Percentiles rank a stretch among this genome's conserved stretches.
These are phyloP conservation scores for Sechiopsis laciniata DNA, from an alignment of 306 rosid genomes.

Conservation along the genomic window DNA sequence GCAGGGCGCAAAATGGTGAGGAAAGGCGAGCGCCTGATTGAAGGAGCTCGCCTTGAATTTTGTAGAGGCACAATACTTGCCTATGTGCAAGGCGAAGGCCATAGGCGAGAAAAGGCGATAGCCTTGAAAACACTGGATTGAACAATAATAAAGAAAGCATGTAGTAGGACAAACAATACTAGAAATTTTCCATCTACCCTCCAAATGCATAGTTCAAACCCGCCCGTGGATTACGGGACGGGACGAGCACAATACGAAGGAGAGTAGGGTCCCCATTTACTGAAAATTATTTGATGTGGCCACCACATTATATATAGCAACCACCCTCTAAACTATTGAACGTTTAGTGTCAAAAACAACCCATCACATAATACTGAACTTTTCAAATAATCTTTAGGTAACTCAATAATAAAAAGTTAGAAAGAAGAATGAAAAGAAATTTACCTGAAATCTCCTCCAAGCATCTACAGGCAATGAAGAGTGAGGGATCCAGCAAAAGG, in stretches of 20 bases:
- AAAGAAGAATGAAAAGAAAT: background rate
- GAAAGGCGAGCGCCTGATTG: too few species aligned
- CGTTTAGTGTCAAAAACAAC: background rate
- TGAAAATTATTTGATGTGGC: background rate
- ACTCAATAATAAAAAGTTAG: background rate
- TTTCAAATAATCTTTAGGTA: too few species aligned
- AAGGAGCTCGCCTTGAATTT: too few species aligned
- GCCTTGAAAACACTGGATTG: too few species aligned
- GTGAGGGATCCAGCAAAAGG: background rate
- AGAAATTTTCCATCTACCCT: background rate
- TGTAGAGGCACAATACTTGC: too few species aligned
- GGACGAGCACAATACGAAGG: background rate
- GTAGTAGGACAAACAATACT: background rate
- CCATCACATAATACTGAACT: too few species aligned
- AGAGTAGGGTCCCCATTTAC: background rate
- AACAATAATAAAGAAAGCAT: background rate
- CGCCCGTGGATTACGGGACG: background rate
- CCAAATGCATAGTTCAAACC: conserved; percentile 21
- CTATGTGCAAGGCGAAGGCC: too few species aligned
- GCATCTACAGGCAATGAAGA: conserved; percentile 7
- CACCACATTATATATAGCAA: background rate
- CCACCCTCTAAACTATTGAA: background rate
- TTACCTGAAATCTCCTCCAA: conserved; percentile 16
- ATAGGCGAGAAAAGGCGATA: too few species aligned
- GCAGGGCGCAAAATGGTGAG: too few species aligned